Evolutionary conservation across 306 rosid species (phyloP).

Genomic region (Canavalia ensiformis): DNA sequence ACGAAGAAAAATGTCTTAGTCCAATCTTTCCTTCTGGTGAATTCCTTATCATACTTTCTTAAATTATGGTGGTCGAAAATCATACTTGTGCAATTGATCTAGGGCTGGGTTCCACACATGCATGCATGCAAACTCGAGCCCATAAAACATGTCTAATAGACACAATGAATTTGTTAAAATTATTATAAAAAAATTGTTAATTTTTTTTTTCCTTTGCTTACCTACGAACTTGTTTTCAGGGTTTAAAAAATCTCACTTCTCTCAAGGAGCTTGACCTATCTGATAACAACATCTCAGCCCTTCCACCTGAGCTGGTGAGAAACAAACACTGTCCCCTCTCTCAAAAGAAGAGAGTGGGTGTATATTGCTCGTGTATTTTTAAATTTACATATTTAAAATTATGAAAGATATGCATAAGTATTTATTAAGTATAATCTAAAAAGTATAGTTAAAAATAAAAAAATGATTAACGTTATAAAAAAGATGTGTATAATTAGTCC

Average conservation of each 20-base stretch:
- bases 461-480: background rate
- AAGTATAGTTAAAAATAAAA: background rate
- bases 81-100: constrained; percentile 33
- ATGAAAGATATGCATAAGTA: background rate
- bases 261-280: constrained; percentile 85
- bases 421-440: background rate
- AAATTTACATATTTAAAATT: background rate
- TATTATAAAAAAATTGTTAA: background rate
- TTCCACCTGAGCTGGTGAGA: constrained; percentile 92
- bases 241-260: constrained; percentile 66
- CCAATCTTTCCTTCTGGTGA: background rate
- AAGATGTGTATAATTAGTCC: background rate
- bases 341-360: background rate
- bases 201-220: constrained; percentile 35
- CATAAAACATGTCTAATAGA: constrained; percentile 35
- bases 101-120: constrained; percentile 26
- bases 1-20: constrained; percentile 2
- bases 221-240: constrained; percentile 64
- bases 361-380: background rate
- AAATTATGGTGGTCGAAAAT: constrained; percentile 34
- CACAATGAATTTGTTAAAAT: constrained; percentile 3
- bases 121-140: background rate
- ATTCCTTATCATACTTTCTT: constrained; percentile 18
- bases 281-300: constrained; percentile 80
- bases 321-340: constrained; percentile 37